phyloP scores from a whole-genome alignment of 139 green algal species.

The Deuterostichococcus epilithicus region DNA sequence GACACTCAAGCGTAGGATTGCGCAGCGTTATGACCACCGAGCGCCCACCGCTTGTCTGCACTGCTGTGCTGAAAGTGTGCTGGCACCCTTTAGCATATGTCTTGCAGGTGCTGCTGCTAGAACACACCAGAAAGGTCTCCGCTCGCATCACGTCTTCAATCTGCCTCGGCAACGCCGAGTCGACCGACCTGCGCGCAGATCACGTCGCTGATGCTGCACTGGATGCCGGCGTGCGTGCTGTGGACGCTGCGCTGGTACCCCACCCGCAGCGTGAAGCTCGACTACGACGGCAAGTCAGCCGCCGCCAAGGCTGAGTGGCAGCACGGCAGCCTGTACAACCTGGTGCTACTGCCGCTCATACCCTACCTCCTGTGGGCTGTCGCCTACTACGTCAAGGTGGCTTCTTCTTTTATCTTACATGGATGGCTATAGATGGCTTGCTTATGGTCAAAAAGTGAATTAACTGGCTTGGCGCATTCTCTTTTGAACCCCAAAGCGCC shows the following conservation, averaged over 20 bases:
- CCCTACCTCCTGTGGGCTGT: slow-evolving; percentile 49
- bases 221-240: slow-evolving; percentile 64
- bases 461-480: too few relatives aligned
- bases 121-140: not conserved
- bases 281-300: slow-evolving; percentile 1
- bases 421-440: too few relatives aligned
- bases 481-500: too few relatives aligned
- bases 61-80: too few relatives aligned
- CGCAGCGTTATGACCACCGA: too few relatives aligned
- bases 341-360: slow-evolving; percentile 57
- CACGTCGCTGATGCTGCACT: slow-evolving; percentile 71
- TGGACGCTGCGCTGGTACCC: slow-evolving; percentile 64
- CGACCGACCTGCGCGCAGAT: slow-evolving; percentile 34
- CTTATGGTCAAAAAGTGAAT: too few relatives aligned
- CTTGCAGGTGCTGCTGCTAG: too few relatives aligned
- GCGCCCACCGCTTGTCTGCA: too few relatives aligned
- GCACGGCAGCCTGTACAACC: slow-evolving; percentile 25
- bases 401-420: too few relatives aligned
- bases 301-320: slow-evolving; percentile 27
- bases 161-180: too few relatives aligned
- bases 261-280: slow-evolving; percentile 15
- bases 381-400: slow-evolving; percentile 70
- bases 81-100: too few relatives aligned
- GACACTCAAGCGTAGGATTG: too few relatives aligned
- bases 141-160: not conserved